Evolutionary conservation across 768 basidiomycete species (phyloP).

Genomic region (Glaciozyma antarctica): DNA sequence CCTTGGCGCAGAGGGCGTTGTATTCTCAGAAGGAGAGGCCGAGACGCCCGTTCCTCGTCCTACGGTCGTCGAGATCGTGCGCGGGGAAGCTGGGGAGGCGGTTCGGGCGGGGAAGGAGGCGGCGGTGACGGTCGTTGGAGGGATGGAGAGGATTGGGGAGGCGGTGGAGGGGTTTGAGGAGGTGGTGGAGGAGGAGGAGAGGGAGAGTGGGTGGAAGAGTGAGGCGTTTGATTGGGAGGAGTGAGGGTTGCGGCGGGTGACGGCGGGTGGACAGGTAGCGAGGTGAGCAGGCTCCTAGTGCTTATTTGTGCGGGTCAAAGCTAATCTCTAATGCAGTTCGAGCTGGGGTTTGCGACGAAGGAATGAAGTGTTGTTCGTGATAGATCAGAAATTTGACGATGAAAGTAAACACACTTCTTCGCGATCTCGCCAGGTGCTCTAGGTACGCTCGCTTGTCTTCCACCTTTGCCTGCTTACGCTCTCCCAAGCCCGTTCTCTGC

Average conservation of each 20-base stretch:
- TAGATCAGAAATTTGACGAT: too few relatives aligned
- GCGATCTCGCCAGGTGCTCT: too few relatives aligned
- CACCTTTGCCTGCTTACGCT: too few relatives aligned
- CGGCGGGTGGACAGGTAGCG: too few relatives aligned
- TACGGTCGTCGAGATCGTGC: conserved; percentile 11
- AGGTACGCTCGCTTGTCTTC: too few relatives aligned
- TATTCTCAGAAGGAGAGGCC: conserved; percentile 9
- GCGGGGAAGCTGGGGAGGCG: conserved; percentile 9
- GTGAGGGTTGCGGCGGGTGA: neutral
- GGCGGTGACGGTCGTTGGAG: neutral
- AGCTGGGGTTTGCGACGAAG: too few relatives aligned
- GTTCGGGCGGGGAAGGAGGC: neutral
- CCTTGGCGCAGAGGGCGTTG: conserved; percentile 16
- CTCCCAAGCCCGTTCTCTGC: too few relatives aligned
- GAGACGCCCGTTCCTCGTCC: conserved; percentile 9
- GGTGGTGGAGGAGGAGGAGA: neutral
- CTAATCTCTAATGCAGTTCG: too few relatives aligned
- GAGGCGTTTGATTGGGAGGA: conserved; percentile 15
- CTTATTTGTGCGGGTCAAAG: too few relatives aligned
- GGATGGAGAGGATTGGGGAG: conserved; percentile 6
- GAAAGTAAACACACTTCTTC: too few relatives aligned
- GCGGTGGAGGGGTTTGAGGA: conserved; percentile 9
- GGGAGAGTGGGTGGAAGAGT: conserved; percentile 17
- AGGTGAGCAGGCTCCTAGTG: too few relatives aligned
- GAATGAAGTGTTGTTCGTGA: too few relatives aligned